Evolutionary conservation across 441 rosid genomes (phyloP).

Genomic region (Populus hybrid): DNA sequence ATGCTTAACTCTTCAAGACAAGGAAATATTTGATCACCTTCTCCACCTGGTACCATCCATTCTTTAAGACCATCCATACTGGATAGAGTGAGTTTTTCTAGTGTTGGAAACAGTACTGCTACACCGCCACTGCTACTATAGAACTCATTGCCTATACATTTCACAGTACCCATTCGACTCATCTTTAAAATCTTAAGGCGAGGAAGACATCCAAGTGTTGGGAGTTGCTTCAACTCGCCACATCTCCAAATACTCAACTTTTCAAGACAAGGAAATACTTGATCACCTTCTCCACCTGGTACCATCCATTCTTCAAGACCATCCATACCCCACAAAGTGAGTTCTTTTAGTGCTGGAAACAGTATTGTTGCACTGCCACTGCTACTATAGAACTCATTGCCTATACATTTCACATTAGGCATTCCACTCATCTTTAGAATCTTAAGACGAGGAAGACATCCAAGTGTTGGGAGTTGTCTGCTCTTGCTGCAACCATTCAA

Average conservation of each 20-base stretch:
- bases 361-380: not conserved
- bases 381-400: conserved; percentile 7
- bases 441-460: conserved; percentile 22
- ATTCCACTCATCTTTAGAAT: conserved; percentile 4
- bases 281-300: not conserved
- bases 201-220: too few relatives aligned
- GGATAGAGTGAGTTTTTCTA: too few relatives aligned
- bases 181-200: too few relatives aligned
- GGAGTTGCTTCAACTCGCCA: too few relatives aligned
- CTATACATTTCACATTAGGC: conserved; percentile 11
- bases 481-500: conserved; percentile 5
- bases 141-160: too few relatives aligned
- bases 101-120: too few relatives aligned
- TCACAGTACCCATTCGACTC: too few relatives aligned
- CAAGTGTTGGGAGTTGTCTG: conserved; percentile 18
- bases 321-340: not conserved
- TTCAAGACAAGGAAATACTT: conserved; percentile 20
- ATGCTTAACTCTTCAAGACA: too few relatives aligned
- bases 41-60: too few relatives aligned
- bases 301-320: conserved; percentile 7
- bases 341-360: conserved; percentile 20
- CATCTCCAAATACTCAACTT: not conserved
- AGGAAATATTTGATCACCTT: too few relatives aligned
- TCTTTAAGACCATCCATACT: too few relatives aligned
- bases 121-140: too few relatives aligned